Base-by-base conservation (phyloP, 495 filamentous ascomycete genomes). In the Penicilliopsis zonata region DNA sequence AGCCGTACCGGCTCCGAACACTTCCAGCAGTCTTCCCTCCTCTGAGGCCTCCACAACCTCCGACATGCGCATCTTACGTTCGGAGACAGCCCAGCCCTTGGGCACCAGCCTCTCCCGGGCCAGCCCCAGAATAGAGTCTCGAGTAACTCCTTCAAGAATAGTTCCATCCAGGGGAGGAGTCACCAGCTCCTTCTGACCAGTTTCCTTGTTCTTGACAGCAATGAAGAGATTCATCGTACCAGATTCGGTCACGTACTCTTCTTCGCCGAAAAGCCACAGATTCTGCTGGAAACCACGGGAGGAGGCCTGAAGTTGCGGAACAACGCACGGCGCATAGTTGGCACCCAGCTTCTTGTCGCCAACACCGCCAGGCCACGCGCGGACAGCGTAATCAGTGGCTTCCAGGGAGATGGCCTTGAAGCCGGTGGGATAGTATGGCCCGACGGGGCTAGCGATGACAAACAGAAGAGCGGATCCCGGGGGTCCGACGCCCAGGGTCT, bases 141-240 rank as follows among this genome's bases (percentile, higher is more conserved):
- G 68, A 10, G 85, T 94, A 9, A 98, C 85, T 44, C 90, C 90
- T 47, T 92, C 83, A 18, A 98, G 69, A 40, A 98, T 96, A n/a
- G 86, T 98, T 17, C 92, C 90, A 52, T 96, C 90, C 13, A 98
- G 65, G 33, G 90, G 88, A 30, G 88, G 82, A 12, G 90, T 98
- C 38, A 94, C 55, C 10, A 98, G 68, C 63, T 92, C 84, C 50
- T 86, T 86, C 67, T 82, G 69, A 3, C 88, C 90, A 13, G 80
- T 85, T 46, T 81, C 69, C 63, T 80, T 81, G 59, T 86, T 74
- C 53, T 69, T 70, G 40, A 94, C 52, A 9, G 80, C 83, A 6
- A 79, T 72, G 49, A 96, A 98, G 38, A 98, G 72, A 55, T 98
- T 98, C 90, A 96, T 98, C 19, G 92, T 94, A 34, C 90, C 90